A percentile compares a stretch with the other conserved stretches of the same genome.
Conservation (phyloP, 148 eudicot genomes). For the Bassia scoparia region DNA sequence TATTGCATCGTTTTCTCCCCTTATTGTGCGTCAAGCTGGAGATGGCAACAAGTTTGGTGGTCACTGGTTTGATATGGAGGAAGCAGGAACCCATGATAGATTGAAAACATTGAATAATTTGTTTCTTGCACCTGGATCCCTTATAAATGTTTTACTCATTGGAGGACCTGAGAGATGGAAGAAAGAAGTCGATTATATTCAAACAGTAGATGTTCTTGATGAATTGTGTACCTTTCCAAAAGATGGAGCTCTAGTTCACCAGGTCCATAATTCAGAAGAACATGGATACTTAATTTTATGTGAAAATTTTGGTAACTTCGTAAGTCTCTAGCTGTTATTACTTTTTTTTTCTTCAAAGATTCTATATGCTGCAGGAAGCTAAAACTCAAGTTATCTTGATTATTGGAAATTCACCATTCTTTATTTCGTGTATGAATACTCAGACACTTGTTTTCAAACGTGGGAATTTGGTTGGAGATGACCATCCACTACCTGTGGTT, state of each 20-base stretch:
- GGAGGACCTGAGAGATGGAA: conserved; percentile 90
- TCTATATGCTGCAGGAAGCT: not conserved
- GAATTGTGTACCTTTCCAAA: conserved; percentile 31
- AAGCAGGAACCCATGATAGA: conserved; percentile 33
- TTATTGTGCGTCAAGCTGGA: conserved; percentile 57
- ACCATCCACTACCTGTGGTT: conserved; percentile 65
- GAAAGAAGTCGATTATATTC: conserved; percentile 57
- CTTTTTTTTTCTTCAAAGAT: not conserved
- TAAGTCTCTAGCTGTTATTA: conserved; percentile 32
- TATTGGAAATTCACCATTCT: conserved; percentile 13
- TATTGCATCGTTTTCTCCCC: conserved; percentile 67
- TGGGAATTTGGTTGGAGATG: conserved; percentile 79
- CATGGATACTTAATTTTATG: conserved; percentile 55
- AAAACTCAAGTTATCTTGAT: not conserved
- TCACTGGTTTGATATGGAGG: conserved; percentile 62
- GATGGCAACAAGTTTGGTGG: conserved; percentile 94
- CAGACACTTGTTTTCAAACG: conserved; percentile 71
- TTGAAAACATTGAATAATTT: conserved; percentile 45
- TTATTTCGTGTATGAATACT: conserved; percentile 11
- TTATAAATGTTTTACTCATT: conserved; percentile 55
- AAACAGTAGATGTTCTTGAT: conserved; percentile 45
- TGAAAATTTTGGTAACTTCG: conserved; percentile 52
- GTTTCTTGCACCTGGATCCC: conserved; percentile 67
- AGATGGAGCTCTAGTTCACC: conserved; percentile 42
- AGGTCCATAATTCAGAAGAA: conserved; percentile 31